Percentiles rank a stretch among this genome's conserved stretches.
These are phyloP conservation scores for Kalaharituber pfeilii DNA, from an alignment of 2,329 filamentous ascomycete species.

Conservation along the genomic window DNA sequence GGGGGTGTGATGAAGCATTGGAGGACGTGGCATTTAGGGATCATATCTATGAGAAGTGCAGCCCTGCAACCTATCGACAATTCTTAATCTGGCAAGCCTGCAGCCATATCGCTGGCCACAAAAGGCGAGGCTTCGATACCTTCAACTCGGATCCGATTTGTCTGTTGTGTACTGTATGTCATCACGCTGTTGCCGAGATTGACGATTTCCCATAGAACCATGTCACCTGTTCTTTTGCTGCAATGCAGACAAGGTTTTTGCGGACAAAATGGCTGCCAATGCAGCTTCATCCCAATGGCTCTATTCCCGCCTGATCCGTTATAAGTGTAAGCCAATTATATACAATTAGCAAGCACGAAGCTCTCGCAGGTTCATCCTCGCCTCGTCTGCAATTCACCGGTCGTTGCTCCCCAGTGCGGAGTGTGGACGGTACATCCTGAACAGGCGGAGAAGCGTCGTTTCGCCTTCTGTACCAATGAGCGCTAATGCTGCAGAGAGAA, in stretches of 20 bases:
- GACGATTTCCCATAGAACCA: neutral
- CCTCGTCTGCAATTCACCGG: neutral
- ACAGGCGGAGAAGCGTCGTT: neutral
- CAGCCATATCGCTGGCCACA: neutral
- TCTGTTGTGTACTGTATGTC: neutral
- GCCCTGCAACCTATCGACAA: neutral
- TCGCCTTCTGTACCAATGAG: neutral
- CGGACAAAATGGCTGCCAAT: neutral
- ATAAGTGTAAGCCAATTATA: neutral
- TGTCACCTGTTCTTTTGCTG: neutral
- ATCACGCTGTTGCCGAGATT: neutral
- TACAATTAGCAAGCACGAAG: neutral
- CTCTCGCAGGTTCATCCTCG: neutral
- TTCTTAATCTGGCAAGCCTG: neutral
- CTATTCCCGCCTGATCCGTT: neutral
- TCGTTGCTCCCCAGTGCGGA: neutral
- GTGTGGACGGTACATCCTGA: neutral
- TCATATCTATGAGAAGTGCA: neutral
- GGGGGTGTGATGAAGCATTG: neutral
- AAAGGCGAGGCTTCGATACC: neutral
- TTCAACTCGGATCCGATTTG: neutral
- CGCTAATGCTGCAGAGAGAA: neutral
- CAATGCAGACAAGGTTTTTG: too few relatives aligned
- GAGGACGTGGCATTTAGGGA: neutral
- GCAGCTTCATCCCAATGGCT: constrained; percentile 1